Evolutionary conservation across 805 yeast species (phyloP), one percentile per base, ranked within the genome.

Genomic region (Metschnikowia corniflorae): DNA sequence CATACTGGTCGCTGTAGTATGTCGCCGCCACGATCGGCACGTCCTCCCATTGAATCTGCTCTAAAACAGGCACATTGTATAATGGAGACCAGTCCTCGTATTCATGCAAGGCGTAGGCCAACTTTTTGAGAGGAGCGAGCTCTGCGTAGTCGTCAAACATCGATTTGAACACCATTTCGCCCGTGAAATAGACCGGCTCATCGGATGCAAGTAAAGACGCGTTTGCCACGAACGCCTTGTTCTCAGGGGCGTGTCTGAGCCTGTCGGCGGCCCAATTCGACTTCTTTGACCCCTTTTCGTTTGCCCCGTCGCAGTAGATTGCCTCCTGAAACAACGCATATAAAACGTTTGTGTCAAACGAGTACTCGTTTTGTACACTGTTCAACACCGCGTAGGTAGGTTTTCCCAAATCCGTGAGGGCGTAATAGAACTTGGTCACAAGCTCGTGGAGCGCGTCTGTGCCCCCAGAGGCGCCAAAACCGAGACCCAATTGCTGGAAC

Each of bases 291-390:
- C 58, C 57, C 7, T 29, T 25, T n/a, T 10, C 5, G n/a, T 26
- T 16, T 14, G 25, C 34, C 15, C 37, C 42, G 45, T 74, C 77
- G 41, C 73, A 60, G 51, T 77, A 77, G 12, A 78, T 76, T 5
- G 80, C 76, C 44, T 77, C 82, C 50, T 76, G 81, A 44, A 76
- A 68, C 26, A 78, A 58, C 3, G 77, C 76, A 47, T 77, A 77
- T 13, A 78, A 47, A 20, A 72, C 55, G 43, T 77, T 77, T 4
- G 81, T 70, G 40, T 77, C 82, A 48, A 75, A 78, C 1, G 69
- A 57, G 7, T 60, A 51, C 16, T 37, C 45, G 29, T 51, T 52
- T 42, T 70, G 66, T 9, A 75, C 41, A 2, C 43, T 29, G 16
- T 35, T 43, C 38, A 73, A 57, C 1, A 68, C 58, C 13, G 43